Evolutionary conservation across 108 stramenopile species (phyloP), one percentile per base, ranked within the genome.

Genomic region (Cyclotella distinguenda): DNA sequence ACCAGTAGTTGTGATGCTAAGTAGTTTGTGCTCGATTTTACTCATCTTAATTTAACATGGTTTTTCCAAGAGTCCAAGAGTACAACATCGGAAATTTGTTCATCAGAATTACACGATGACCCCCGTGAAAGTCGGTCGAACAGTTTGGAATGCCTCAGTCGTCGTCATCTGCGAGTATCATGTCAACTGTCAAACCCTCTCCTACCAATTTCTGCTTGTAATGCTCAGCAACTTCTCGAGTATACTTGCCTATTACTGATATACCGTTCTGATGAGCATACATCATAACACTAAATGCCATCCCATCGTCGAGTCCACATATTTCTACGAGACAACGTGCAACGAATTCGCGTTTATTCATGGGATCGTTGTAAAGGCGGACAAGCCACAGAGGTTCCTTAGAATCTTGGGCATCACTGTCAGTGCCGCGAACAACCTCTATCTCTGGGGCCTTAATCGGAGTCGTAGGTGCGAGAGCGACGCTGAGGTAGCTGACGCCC

Each of bases 261-360:
- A 81, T 43, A 26, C 88, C 88, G 56, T 70, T 70, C 34, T 82
- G 71, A 44, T 89, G 88, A 11, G 88, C 88, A 34, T 78, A 47
- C 88, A 89, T 89, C 88, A 89, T 89, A 40, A 89, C 72, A 45
- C 70, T 76, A 53, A 81, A 89, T 0, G 84, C 80, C 19, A 52
- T 66, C 10, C 73, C 59, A 27, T 89, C 88, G 13, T 70, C 71
- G 25, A 82, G 70, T 7, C 77, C 72, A 48, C 80, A 80, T 28
- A 89, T 77, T 19, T 81, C 70, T 8, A 47, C 66, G 40, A 89
- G 74, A 36, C 85, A 86, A 7, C 73, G 53, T 0, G 88, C 84
- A 1, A 89, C 88, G 72, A 84, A 86, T 73, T 86, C 85, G 39
- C 88, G 68, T 52, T 86, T 86, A 78, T 89, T 89, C 70, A 82